Evolutionary conservation across 345 rosid species (phyloP).

Genomic region (Aquilaria sinensis): DNA sequence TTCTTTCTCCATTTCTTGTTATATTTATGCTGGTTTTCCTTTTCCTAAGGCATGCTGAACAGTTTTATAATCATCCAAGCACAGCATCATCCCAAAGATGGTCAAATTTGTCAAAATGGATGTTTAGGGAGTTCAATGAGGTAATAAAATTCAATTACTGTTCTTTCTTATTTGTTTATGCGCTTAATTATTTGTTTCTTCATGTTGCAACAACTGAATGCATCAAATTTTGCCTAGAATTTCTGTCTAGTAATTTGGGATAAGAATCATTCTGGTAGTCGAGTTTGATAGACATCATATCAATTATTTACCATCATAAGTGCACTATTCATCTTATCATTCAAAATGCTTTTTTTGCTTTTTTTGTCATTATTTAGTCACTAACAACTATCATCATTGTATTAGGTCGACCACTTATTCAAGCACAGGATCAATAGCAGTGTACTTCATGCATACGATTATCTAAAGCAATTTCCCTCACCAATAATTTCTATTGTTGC

Average conservation of each 20-base stretch:
- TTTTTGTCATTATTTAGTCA: too few relatives aligned
- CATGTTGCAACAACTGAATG: not conserved
- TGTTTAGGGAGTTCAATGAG: conserved; percentile 96
- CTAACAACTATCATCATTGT: conserved; percentile 8
- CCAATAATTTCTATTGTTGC: conserved; percentile 87
- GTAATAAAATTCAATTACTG: conserved; percentile 26
- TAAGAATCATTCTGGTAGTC: not conserved
- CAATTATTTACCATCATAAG: too few relatives aligned
- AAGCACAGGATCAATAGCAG: conserved; percentile 95
- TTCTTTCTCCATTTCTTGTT: conserved; percentile 92
- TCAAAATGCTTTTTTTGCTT: not conserved
- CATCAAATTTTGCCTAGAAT: not conserved
- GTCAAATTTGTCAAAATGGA: conserved; percentile 98
- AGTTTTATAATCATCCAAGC: conserved; percentile 94
- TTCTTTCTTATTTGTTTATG: not conserved
- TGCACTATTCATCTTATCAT: too few relatives aligned
- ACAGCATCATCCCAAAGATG: conserved; percentile 96
- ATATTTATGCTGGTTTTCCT: conserved; percentile 95
- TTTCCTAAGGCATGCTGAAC: conserved; percentile 96
- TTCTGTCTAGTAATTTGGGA: conserved; percentile 1
- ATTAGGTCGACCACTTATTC: conserved; percentile 96
- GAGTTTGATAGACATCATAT: too few relatives aligned
- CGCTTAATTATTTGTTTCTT: not conserved
- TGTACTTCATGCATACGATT: conserved; percentile 71
- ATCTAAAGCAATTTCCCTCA: conserved; percentile 86